These are phyloP conservation scores for Aspergillus carlsbadensis DNA, from an alignment of 495 filamentous ascomycete genomes.

Conservation along the genomic window DNA sequence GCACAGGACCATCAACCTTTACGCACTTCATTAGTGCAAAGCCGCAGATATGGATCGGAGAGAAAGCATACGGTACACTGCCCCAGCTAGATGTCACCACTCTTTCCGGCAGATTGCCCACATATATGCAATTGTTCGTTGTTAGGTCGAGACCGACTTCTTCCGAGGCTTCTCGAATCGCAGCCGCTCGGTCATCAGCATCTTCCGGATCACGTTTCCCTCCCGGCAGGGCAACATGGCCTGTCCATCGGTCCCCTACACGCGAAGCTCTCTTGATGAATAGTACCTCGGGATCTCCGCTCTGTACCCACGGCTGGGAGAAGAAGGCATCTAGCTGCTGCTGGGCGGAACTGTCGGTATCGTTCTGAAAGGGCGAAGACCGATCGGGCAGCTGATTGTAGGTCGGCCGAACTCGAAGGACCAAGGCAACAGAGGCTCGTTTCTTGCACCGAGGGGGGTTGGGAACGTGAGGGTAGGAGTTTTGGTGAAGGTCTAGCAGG, in stretches of 20 bases:
- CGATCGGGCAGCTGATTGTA: conserved; percentile 54
- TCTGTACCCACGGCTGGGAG: conserved; percentile 64
- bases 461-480: conserved; percentile 61
- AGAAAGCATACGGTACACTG: conserved; percentile 57
- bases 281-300: conserved; percentile 72
- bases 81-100: conserved; percentile 74
- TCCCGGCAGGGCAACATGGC: conserved; percentile 73
- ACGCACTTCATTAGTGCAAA: not conserved
- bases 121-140: conserved; percentile 50
- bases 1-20: conserved; percentile 73
- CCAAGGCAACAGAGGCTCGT: conserved; percentile 70
- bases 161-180: conserved; percentile 68
- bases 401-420: conserved; percentile 65
- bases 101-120: conserved; percentile 71
- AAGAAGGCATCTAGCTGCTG: conserved; percentile 62
- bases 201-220: conserved; percentile 71
- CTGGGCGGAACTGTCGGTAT: conserved; percentile 32
- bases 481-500: conserved; percentile 48
- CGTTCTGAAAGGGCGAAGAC: conserved; percentile 22
- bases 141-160: conserved; percentile 70
- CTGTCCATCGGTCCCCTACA: conserved; percentile 71
- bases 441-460: conserved; percentile 63
- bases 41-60: not conserved
- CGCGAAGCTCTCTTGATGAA: conserved; percentile 77
- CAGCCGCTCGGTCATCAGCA: conserved; percentile 60